Conservation (phyloP, 2,329 filamentous ascomycete genomes). For the Penicillium digitatum region DNA sequence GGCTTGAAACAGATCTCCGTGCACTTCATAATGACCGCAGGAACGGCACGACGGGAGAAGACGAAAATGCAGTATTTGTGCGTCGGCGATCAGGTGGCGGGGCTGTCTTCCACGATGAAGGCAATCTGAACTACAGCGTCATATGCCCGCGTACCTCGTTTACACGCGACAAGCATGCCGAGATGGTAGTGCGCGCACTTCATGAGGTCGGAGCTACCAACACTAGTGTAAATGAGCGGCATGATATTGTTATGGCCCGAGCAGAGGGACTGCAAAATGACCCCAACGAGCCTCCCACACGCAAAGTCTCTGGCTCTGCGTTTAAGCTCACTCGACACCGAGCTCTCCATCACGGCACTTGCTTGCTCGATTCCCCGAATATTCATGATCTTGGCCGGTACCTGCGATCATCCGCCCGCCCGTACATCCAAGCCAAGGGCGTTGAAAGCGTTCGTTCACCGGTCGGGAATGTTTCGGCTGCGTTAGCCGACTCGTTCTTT, state of each 20-base stretch:
- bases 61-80: conserved; percentile 59
- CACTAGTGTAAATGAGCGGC: conserved; percentile 77
- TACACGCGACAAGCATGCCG: conserved; percentile 79
- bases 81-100: conserved; percentile 84
- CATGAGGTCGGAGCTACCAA: conserved; percentile 46
- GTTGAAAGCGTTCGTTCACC: conserved; percentile 87
- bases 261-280: conserved; percentile 15
- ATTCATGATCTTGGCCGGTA: conserved; percentile 64
- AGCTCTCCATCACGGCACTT: conserved; percentile 89
- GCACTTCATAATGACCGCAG: conserved; percentile 50
- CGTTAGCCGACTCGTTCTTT: conserved; percentile 47
- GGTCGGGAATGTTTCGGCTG: conserved; percentile 71
- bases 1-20: conserved; percentile 79
- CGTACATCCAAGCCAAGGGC: conserved; percentile 73
- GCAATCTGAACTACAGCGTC: conserved; percentile 93
- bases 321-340: conserved; percentile 83
- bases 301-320: conserved; percentile 89
- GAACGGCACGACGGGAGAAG: conserved; percentile 12
- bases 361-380: conserved; percentile 73
- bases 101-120: conserved; percentile 86
- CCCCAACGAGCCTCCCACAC: conserved; percentile 39
- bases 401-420: conserved; percentile 71
- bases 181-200: conserved; percentile 88
- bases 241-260: conserved; percentile 81
- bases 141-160: conserved; percentile 75